Evolutionary conservation across 805 yeast species (phyloP).

Genomic region (Clavispora carvajalis): DNA sequence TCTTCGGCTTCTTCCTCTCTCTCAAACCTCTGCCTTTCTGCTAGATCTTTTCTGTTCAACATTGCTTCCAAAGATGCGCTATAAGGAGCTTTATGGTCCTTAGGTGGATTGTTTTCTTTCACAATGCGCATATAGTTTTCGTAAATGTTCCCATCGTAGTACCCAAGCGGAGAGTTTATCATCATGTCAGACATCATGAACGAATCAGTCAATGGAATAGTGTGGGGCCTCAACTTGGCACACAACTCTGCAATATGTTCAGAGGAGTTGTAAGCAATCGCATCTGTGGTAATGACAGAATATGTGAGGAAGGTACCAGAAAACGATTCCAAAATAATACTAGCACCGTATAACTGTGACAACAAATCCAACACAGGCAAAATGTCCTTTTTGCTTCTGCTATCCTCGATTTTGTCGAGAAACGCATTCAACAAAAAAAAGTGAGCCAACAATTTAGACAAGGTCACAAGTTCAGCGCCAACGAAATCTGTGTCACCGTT

Average conservation of each 20-base stretch:
- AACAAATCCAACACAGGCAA: constrained; percentile 47
- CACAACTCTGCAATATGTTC: constrained; percentile 31
- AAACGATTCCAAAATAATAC: constrained; percentile 57
- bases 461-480: constrained; percentile 39
- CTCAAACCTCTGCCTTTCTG: constrained; percentile 36
- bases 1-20: constrained; percentile 29
- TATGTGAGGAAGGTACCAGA: constrained; percentile 68
- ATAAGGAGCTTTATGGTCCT: constrained; percentile 57
- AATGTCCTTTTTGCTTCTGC: constrained; percentile 34
- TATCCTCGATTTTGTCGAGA: constrained; percentile 30
- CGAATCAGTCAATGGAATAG: constrained; percentile 76
- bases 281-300: constrained; percentile 47
- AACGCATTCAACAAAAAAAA: constrained; percentile 42
- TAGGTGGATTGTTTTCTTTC: constrained; percentile 44
- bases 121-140: constrained; percentile 65
- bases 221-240: constrained; percentile 50
- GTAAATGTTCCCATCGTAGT: constrained; percentile 77
- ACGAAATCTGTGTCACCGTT: constrained; percentile 41
- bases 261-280: constrained; percentile 43
- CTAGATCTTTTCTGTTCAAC: constrained; percentile 35
- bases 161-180: constrained; percentile 79
- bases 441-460: constrained; percentile 49
- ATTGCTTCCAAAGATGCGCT: constrained; percentile 35
- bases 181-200: constrained; percentile 77
- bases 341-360: constrained; percentile 55